Conservation (phyloP, 129 eudicot genomes). For the Flaveria brownii region DNA sequence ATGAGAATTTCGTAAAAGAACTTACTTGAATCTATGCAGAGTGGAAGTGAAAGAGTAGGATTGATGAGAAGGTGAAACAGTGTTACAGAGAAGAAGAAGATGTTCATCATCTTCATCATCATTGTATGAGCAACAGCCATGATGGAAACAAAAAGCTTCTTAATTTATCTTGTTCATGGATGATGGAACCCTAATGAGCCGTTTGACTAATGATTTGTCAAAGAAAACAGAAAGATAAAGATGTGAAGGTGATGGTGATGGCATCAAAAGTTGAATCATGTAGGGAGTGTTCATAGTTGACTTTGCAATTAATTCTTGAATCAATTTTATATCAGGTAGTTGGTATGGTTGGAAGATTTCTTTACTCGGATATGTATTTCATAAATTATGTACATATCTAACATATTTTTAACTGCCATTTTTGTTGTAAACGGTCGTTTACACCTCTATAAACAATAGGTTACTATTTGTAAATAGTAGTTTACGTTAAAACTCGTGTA, state of each 20-base stretch:
- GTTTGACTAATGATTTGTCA: constrained; percentile 18
- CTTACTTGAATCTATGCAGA: constrained; percentile 53
- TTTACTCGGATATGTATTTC: background rate
- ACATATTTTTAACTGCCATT: too few relatives aligned
- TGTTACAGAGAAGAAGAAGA: constrained; percentile 16
- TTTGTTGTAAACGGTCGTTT: too few relatives aligned
- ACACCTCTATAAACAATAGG: too few relatives aligned
- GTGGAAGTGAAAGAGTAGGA: constrained; percentile 45
- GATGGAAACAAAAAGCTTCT: constrained; percentile 22
- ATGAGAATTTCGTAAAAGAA: background rate
- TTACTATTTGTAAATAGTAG: too few relatives aligned
- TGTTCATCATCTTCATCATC: constrained; percentile 7
- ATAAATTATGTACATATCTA: too few relatives aligned
- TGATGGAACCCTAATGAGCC: constrained; percentile 25
- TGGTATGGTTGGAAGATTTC: constrained; percentile 34
- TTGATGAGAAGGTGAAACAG: constrained; percentile 18
- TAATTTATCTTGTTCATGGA: constrained; percentile 25
- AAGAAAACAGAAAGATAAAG: constrained; percentile 22
- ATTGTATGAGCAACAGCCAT: constrained; percentile 27
- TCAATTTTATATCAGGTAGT: constrained; percentile 35
- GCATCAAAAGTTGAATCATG: constrained; percentile 32
- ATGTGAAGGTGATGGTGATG: constrained; percentile 28
- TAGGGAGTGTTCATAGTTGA: constrained; percentile 46
- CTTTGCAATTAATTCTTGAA: constrained; percentile 32
- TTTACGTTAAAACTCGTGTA: too few relatives aligned